phyloP scores from a whole-genome alignment of 257 asterid species.

The Fraxinus americana region DNA sequence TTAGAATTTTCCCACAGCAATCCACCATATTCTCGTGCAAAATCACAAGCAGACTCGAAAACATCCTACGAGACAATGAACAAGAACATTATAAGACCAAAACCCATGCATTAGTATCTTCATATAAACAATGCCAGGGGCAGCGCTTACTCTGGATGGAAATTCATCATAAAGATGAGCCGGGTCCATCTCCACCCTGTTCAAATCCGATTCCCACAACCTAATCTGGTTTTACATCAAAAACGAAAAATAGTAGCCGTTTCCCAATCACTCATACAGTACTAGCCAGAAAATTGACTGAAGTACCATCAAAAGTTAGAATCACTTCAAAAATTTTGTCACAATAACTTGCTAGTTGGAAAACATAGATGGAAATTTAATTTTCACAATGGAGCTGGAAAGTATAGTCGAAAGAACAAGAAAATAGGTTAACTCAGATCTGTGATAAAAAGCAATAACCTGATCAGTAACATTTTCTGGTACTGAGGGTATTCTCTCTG shows the following conservation, averaged over 20 bases:
- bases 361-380: background rate
- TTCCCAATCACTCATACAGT: background rate
- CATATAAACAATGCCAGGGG: background rate
- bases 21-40: constrained; percentile 83
- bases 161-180: constrained; percentile 78
- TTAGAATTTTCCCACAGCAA: constrained; percentile 77
- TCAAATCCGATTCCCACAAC: constrained; percentile 93
- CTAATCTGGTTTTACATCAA: constrained; percentile 56
- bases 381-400: background rate
- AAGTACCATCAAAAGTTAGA: background rate
- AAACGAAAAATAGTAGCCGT: background rate
- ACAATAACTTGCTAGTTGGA: background rate
- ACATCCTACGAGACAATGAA: constrained; percentile 56
- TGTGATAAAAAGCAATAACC: constrained; percentile 38
- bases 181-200: constrained; percentile 78
- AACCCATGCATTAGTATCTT: background rate
- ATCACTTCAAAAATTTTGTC: background rate
- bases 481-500: constrained; percentile 77
- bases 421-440: background rate
- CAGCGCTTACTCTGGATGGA: constrained; percentile 67
- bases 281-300: background rate
- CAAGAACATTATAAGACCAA: background rate
- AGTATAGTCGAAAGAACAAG: background rate
- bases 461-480: constrained; percentile 98
- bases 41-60: constrained; percentile 84